Evolutionary conservation across 768 basidiomycete genomes (phyloP), one percentile per base, ranked within the genome.

Genomic region (Coprinopsis strossmayeri): DNA sequence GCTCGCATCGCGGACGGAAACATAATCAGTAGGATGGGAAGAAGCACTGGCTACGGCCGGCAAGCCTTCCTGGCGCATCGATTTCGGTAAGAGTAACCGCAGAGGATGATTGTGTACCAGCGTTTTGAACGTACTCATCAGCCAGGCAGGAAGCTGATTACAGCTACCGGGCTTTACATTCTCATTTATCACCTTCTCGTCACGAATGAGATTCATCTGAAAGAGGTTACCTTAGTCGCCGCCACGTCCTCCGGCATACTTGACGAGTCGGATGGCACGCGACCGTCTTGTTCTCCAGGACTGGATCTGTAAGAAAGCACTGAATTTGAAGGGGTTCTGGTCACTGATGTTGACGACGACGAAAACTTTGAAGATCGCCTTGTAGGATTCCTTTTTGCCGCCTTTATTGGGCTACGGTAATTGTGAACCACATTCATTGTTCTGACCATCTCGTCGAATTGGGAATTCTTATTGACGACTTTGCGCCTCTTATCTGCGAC

Each of bases 371-470:
- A 13, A 21, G 37, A 17, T 13, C 37, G 17, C 15, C 30, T 47
- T 27, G 44, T n/a, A n/a, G n/a, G n/a, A n/a, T n/a, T n/a, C n/a
- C n/a, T n/a, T n/a, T n/a, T n/a, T n/a, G n/a, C n/a, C n/a, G n/a
- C n/a, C n/a, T n/a, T n/a, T n/a, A n/a, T n/a, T n/a, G n/a, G n/a
- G n/a, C 38, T 28, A 18, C 45, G 28, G 45, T 56, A 38, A 46
- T 54, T 37, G 64, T 56, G 43, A 50, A 46, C 64, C 56, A 53
- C 53, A 46, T 76, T 71, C 67, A 84, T 78, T 2, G 75, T 70
- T 44, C 78, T 70, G 25, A 87, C 64, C 85, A 88, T 87, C 37
- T 69, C 69, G 60, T 87, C 84, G 55, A 79, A 84, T 32, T 76
- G 75, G 27, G 71, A 60, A 54, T 87, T 87, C 30, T 64, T 65